Base-by-base conservation (phyloP, 2,329 filamentous ascomycete species). In the Domatiomyces catenatus region DNA sequence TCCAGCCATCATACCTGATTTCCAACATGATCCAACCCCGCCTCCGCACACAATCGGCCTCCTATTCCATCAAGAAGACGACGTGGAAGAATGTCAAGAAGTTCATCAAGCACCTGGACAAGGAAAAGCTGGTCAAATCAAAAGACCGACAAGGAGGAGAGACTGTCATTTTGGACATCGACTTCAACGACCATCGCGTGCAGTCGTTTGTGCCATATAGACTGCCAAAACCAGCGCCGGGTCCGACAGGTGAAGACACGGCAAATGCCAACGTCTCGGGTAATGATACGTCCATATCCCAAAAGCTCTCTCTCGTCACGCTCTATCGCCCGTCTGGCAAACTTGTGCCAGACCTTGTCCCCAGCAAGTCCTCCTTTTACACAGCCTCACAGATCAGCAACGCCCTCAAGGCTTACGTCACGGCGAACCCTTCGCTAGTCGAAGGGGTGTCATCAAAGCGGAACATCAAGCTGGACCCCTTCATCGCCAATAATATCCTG, bases 1-100 rank as follows among this genome's bases (percentile, higher is more conserved):
- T 84, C 1, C 74, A 76, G 20, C 79, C 80, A 46, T 83, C 81
- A 0, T 72, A 74, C 20, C 68, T 83, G 59, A 79, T 84, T 62
- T 73, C 79, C 7, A 76, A 73, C 49, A 70, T 84, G 50, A 73
- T 83, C 18, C 77, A 81, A n/a, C 81, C 81, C 1, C 81, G 79
- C 58, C 71, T 84, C 1, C 80, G 80, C 2, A 71, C 76, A 18
- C 72, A 79, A 59, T 69, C 71, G 1, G 74, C 74, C 50, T 77
- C 71, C 53, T 74, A 80, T 48, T 77, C 80, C 56, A 81, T 84
- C 64, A 84, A 83, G 61, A 84, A 83, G 65, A 80, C 79, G 2
- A 80, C 75, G 54, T 83, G 77, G 77, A 84, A 84, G 66, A 83
- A 77, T 54, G 74, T 80, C 53, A 80, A 79, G 60, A 84, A 82